Evolutionary conservation across 306 rosid species (phyloP), one percentile per base, ranked within the genome.

Genomic region (Fragaria nilgerrensis): DNA sequence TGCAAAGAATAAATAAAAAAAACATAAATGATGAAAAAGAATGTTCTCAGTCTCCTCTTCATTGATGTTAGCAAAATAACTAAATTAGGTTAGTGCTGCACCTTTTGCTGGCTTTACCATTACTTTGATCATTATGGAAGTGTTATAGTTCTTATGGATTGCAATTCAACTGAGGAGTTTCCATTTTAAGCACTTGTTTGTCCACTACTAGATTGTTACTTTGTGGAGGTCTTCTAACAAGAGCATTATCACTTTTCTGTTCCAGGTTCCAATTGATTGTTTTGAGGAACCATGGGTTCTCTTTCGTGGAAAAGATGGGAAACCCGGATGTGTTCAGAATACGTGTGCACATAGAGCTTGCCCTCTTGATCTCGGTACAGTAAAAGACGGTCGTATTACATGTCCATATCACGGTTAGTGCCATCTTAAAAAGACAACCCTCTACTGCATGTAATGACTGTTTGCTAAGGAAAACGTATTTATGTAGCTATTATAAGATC

Each of bases 271-370:
- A 44, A 85, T 96, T 73, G 98, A 93, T 73, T 89, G 93, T 77
- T 96, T 96, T 70, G 99, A 93, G 85, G 90, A 93, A 84, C 93
- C 91, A 12, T 93, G 99, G 99, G 98, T 96, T 80, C 74, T 96
- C 84, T 93, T 96, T 75, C 92, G 97, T 41, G 99, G 98, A 67
- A 89, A 91, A 88, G 96, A 93, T 59, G 94, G 99, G 56, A 86
- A 87, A 64, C 96, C 98, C 23, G 99, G 99, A 78, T 96, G 99
- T 55, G 97, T 93, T 4, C 94, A 82, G 84, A 96, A 96, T 84
- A 96, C 99, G 2, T 93, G 99, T 77, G 99, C 99, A 19, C 99
- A 96, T 75, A 84, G 99, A 83, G 98, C 99, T 20, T 96, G 98
- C 68, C 99, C 99, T 80, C 87, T 96, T 70, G 89, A 96, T 66